phyloP scores from a whole-genome alignment of 2,329 filamentous ascomycete genomes.

The Paraconiothyrium sp. region DNA sequence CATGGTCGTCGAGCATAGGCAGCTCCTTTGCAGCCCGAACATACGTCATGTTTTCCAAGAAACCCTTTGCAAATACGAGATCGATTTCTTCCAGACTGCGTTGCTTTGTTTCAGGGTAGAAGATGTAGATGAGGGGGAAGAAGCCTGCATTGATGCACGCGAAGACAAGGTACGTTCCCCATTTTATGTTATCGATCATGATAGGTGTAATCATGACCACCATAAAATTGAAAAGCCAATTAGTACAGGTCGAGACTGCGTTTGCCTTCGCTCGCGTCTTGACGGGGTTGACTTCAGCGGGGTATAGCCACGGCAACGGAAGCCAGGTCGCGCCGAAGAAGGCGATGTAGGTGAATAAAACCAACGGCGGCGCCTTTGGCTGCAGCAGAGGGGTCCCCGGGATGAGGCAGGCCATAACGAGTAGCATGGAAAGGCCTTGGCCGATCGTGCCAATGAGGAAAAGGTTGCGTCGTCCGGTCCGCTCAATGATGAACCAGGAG shows the following conservation, averaged over 20 bases:
- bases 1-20: conserved; percentile 44
- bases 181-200: conserved; percentile 47
- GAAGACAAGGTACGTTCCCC: conserved; percentile 59
- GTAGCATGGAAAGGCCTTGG: conserved; percentile 60
- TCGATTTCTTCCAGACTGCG: conserved; percentile 63
- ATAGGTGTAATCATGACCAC: conserved; percentile 56
- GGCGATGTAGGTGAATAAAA: conserved; percentile 73
- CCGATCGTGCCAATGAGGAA: conserved; percentile 58
- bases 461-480: conserved; percentile 60
- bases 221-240: conserved; percentile 64
- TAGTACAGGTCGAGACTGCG: conserved; percentile 62
- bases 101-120: conserved; percentile 65
- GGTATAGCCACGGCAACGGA: conserved; percentile 68
- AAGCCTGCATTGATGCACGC: conserved; percentile 62
- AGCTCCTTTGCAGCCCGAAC: conserved; percentile 50
- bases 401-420: conserved; percentile 54
- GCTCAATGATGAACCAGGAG: conserved; percentile 72
- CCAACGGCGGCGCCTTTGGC: conserved; percentile 66
- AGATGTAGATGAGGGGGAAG: conserved; percentile 64
- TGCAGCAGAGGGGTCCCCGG: conserved; percentile 43
- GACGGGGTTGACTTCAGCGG: conserved; percentile 64
- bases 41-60: conserved; percentile 47
- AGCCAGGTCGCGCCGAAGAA: conserved; percentile 74
- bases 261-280: conserved; percentile 66
- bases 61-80: conserved; percentile 56